A percentile compares a stretch with the other conserved stretches of the same genome.
These are phyloP conservation scores for Massarina eburnea DNA, from an alignment of 2,329 filamentous ascomycete species.

Conservation along the genomic window DNA sequence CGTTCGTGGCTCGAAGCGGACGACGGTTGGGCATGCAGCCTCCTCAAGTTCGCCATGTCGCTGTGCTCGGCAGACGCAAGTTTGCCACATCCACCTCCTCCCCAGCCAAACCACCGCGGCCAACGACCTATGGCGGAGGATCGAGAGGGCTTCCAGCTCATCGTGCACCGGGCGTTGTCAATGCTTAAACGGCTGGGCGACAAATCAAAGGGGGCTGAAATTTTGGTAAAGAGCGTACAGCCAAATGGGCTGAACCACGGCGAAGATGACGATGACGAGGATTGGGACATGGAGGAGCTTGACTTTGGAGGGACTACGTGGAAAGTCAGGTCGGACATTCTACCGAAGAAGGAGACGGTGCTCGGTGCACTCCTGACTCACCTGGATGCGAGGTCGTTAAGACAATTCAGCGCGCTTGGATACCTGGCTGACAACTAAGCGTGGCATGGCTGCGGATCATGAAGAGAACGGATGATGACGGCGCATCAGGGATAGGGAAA, in stretches of 20 bases:
- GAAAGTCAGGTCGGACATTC: constrained; percentile 44
- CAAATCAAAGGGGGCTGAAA: constrained; percentile 43
- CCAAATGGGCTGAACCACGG: constrained; percentile 28
- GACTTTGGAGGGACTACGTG: constrained; percentile 33
- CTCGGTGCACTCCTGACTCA: constrained; percentile 50
- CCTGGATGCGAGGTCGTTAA: constrained; percentile 47
- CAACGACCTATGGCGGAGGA: constrained; percentile 38
- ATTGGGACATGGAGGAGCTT: constrained; percentile 37
- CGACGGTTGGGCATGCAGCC: constrained; percentile 79
- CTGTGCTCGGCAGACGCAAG: constrained; percentile 48
- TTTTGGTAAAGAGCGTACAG: constrained; percentile 30
- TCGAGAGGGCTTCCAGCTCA: constrained; percentile 40
- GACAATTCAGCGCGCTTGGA: constrained; percentile 44
- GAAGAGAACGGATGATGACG: constrained; percentile 1
- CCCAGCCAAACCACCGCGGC: constrained; percentile 32
- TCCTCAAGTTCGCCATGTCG: constrained; percentile 73
- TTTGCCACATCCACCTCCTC: constrained; percentile 26
- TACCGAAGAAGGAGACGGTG: constrained; percentile 49
- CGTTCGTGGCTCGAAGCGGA: constrained; percentile 79
- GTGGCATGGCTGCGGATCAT: background rate
- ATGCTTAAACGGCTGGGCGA: constrained; percentile 52
- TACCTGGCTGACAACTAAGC: constrained; percentile 31
- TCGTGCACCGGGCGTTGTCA: constrained; percentile 49
- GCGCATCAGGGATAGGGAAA: background rate
- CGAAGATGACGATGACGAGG: constrained; percentile 27